Conservation (phyloP, 805 yeast species). For the Blastobotrys robertii region DNA sequence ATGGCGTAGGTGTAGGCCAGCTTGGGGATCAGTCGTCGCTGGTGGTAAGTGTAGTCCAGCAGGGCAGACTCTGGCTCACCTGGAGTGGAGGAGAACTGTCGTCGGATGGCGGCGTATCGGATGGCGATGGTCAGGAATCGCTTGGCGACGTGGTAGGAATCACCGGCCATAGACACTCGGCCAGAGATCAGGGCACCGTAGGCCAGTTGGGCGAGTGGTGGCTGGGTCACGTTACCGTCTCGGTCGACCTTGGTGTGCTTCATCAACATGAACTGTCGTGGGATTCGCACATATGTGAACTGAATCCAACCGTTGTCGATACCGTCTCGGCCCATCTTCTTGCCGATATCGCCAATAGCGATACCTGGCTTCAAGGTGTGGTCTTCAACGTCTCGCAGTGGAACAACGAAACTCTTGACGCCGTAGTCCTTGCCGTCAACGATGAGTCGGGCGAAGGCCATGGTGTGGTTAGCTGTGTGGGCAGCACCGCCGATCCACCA, state of each 20-base stretch:
- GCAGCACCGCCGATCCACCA: constrained; percentile 99
- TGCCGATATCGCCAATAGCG: constrained; percentile 83
- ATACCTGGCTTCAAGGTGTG: constrained; percentile 74
- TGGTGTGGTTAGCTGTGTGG: constrained; percentile 80
- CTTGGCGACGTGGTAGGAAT: constrained; percentile 72
- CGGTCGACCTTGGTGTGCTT: constrained; percentile 63
- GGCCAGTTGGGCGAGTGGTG: constrained; percentile 81
- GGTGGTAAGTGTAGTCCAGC: constrained; percentile 82
- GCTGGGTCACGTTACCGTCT: constrained; percentile 63
- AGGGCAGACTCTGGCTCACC: constrained; percentile 55
- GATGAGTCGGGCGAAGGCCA: constrained; percentile 75
- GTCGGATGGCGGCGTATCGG: constrained; percentile 81
- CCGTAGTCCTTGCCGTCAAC: constrained; percentile 83
- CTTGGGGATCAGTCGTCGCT: constrained; percentile 77
- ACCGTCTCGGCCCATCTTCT: constrained; percentile 93
- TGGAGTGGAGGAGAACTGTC: constrained; percentile 58
- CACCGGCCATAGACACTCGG: constrained; percentile 81
- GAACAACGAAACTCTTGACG: constrained; percentile 86
- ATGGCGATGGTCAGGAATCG: constrained; percentile 76
- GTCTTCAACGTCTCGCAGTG: constrained; percentile 58
- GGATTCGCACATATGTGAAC: constrained; percentile 73
- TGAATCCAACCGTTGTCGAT: constrained; percentile 97
- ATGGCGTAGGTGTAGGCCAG: constrained; percentile 71
- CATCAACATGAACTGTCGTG: constrained; percentile 72
- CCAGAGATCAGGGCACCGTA: constrained; percentile 84